These are phyloP conservation scores for Calocybe gambosa DNA, from an alignment of 1,284 basidiomycete species.

Conservation along the genomic window DNA sequence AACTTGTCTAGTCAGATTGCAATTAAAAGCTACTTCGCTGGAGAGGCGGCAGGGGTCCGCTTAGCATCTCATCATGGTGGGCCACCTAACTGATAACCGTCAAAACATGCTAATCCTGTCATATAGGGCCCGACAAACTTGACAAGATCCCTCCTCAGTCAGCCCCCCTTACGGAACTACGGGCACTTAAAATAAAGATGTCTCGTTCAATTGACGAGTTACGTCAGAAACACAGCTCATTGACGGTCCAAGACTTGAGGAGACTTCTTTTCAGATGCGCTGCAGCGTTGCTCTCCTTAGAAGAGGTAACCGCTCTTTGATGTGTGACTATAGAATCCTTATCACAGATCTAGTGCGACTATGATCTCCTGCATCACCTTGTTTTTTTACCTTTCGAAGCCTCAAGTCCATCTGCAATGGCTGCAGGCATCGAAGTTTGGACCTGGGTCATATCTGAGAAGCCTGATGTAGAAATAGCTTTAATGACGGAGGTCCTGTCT, in stretches of 20 bases:
- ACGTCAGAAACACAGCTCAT: slow-evolving; percentile 59
- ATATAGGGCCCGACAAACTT: slow-evolving; percentile 47
- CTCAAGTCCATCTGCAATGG: slow-evolving; percentile 82
- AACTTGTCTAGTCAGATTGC: slow-evolving; percentile 75
- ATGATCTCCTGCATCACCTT: slow-evolving; percentile 83
- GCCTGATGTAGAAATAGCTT: slow-evolving; percentile 62
- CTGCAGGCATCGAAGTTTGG: slow-evolving; percentile 92
- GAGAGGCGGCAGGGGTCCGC: slow-evolving; percentile 80
- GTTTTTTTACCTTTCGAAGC: slow-evolving; percentile 87
- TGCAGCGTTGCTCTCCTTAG: slow-evolving; percentile 67
- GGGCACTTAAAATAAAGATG: slow-evolving; percentile 68
- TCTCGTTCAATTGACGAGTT: slow-evolving; percentile 63
- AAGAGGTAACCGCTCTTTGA: slow-evolving; percentile 41
- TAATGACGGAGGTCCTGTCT: slow-evolving; percentile 83
- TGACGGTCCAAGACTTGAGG: slow-evolving; percentile 78
- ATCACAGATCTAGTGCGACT: slow-evolving; percentile 58
- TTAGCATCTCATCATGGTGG: slow-evolving; percentile 52
- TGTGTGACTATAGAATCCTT: slow-evolving; percentile 1
- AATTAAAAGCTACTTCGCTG: slow-evolving; percentile 80
- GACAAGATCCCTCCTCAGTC: slow-evolving; percentile 56
- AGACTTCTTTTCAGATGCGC: slow-evolving; percentile 86
- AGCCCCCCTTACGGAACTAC: slow-evolving; percentile 53
- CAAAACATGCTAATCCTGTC: background rate
- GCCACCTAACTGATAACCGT: slow-evolving; percentile 8
- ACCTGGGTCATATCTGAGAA: slow-evolving; percentile 93